Base-by-base conservation (phyloP, 2,329 filamentous ascomycete genomes). In the Zymoseptoria ardabiliae region DNA sequence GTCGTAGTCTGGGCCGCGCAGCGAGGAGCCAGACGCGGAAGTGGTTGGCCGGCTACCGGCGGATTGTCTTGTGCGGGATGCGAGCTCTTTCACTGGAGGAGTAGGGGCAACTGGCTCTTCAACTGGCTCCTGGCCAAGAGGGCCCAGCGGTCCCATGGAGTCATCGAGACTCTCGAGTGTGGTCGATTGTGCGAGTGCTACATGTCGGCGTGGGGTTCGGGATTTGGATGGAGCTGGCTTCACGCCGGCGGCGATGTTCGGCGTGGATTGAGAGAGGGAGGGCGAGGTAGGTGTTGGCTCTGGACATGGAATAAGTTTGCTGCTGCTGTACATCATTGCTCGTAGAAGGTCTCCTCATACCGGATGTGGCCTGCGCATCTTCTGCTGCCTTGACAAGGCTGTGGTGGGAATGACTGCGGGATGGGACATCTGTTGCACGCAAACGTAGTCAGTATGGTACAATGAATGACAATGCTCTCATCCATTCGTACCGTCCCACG, bases 101-200 rank as follows among this genome's bases (percentile, higher is more conserved):
- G 65, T 61, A 6, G 72, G 72, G 45, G 77, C 85, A n/a, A 88
- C 88, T 59, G 88, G 88, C 61, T 84, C 80, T 57, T 85, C 83
- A 58, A 71, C 66, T 23, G 74, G 70, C 57, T 77, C 73, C 41
- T 75, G 69, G 55, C 83, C 83, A 25, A 87, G 74, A 57, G 86
- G 87, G 60, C 90, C 90, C 55, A 95, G 78, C 21, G 90, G 90
- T 1, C 90, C 90, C 52, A 92, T 82, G 58, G 88, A 87, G 53
- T 72, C 70, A 71, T 91, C 88, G 66, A 90, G 87, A 62, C 87
- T 87, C 75, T 93, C 86, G 61, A 93, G 86, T 57, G 85, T 87
- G 53, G 89, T 91, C 28, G 88, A 84, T 72, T 92, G 89, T 21
- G 88, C 83, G 72, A 91, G 88, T 60, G 87, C 86, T 66, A 87